Conservation (phyloP, 208 protist genomes). For the Leishmania guyanensis region DNA sequence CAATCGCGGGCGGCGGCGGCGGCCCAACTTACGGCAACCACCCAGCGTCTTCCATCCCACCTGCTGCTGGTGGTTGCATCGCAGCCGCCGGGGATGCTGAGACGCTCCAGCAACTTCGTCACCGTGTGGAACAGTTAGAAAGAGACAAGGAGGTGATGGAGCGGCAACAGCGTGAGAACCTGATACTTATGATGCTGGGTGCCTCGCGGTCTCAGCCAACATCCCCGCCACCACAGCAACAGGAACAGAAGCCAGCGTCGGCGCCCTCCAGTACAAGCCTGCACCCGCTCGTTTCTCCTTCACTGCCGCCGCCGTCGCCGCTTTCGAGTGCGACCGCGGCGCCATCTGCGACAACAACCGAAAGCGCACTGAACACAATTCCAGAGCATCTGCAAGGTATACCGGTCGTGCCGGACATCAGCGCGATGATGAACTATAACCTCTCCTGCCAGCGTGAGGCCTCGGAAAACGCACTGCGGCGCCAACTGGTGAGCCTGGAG, state of each 20-base stretch:
- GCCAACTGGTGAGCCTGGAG: conserved; percentile 68
- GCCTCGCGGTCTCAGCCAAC: conserved; percentile 19
- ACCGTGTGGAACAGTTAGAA: conserved; percentile 59
- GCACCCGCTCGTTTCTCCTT: neutral
- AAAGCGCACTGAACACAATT: neutral
- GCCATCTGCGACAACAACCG: conserved; percentile 10
- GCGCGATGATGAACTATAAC: conserved; percentile 76
- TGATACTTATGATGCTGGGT: conserved; percentile 64
- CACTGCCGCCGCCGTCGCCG: conserved; percentile 1
- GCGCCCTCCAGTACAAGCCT: neutral
- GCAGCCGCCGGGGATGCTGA: conserved; percentile 12
- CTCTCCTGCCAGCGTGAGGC: conserved; percentile 61
- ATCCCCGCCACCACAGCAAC: neutral
- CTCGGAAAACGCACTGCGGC: conserved; percentile 61
- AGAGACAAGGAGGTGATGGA: conserved; percentile 60
- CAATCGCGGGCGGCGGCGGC: neutral
- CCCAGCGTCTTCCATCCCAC: neutral
- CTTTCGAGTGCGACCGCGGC: neutral
- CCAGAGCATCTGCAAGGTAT: conserved; percentile 39
- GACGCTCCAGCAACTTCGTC: conserved; percentile 40
- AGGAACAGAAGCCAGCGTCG: neutral
- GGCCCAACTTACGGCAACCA: conserved; percentile 5
- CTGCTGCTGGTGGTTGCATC: conserved; percentile 4
- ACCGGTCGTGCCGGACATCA: conserved; percentile 80
- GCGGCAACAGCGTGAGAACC: conserved; percentile 60